Conservation (phyloP, 2,329 filamentous ascomycete species). For the Colletotrichum lupini region DNA sequence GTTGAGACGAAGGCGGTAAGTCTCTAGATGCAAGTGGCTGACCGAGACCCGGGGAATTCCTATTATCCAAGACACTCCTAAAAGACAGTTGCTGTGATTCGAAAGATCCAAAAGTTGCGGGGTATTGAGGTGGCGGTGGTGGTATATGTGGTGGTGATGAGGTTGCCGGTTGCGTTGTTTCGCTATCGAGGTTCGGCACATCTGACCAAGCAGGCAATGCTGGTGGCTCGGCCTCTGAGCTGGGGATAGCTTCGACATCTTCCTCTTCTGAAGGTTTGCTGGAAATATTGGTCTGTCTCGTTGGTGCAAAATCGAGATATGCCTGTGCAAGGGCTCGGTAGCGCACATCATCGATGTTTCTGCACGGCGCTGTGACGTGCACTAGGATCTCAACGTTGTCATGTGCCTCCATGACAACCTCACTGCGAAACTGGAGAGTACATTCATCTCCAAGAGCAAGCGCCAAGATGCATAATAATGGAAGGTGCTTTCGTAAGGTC, state of each 20-base stretch:
- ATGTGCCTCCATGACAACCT: conserved; percentile 30
- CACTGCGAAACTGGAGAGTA: not conserved
- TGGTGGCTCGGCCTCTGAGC: conserved; percentile 9
- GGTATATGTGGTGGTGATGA: conserved; percentile 15
- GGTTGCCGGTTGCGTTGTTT: conserved; percentile 10
- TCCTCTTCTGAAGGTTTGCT: not conserved
- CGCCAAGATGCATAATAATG: not conserved
- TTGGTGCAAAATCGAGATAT: conserved; percentile 60
- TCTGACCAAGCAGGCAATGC: conserved; percentile 20
- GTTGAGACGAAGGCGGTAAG: conserved; percentile 17
- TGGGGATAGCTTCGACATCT: conserved; percentile 3
- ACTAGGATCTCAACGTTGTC: conserved; percentile 64
- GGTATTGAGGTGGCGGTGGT: not conserved
- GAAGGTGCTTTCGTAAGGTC: not conserved
- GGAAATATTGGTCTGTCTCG: conserved; percentile 27
- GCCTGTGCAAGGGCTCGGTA: conserved; percentile 63
- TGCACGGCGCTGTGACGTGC: conserved; percentile 64
- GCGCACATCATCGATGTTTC: conserved; percentile 56
- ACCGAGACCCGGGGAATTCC: conserved; percentile 43
- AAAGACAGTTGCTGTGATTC: conserved; percentile 53
- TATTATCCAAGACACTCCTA: conserved; percentile 56
- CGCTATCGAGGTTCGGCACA: conserved; percentile 15
- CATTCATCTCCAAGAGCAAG: conserved; percentile 15
- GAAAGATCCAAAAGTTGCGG: not conserved
- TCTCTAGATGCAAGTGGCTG: not conserved